A percentile compares a stretch with the other conserved stretches of the same genome.
These are phyloP conservation scores for Boletus pseudo-olivaceus DNA, from an alignment of 768 basidiomycete species.

Conservation along the genomic window DNA sequence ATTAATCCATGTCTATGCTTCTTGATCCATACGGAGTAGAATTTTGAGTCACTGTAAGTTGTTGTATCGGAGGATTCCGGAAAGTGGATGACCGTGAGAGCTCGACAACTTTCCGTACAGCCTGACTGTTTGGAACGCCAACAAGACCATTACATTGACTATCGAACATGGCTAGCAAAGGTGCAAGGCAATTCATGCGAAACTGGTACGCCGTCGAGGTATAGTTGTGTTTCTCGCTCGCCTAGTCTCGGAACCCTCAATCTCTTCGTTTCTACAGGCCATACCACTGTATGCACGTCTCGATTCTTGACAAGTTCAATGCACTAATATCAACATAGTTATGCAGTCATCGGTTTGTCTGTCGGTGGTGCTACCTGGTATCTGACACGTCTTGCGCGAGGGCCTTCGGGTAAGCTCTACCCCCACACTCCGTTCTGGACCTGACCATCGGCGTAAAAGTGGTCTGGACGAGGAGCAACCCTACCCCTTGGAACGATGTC, in stretches of 20 bases:
- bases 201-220: constrained; percentile 49
- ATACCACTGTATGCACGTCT: constrained; percentile 43
- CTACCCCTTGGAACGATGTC: constrained; percentile 85
- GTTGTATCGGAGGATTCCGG: constrained; percentile 16
- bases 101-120: too few relatives aligned
- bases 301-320: constrained; percentile 1
- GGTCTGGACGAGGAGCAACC: constrained; percentile 68
- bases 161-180: constrained; percentile 24
- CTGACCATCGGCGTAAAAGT: constrained; percentile 32
- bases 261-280: constrained; percentile 32
- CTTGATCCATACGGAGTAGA: not conserved
- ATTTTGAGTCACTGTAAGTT: too few relatives aligned
- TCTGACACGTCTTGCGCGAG: constrained; percentile 56
- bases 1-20: constrained; percentile 24
- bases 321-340: constrained; percentile 33
- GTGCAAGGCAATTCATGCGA: constrained; percentile 31
- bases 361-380: constrained; percentile 66
- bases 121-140: not conserved
- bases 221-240: not conserved
- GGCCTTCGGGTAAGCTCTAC: constrained; percentile 45
- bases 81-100: constrained; percentile 14
- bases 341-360: constrained; percentile 47
- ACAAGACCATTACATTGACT: not conserved
- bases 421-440: not conserved
- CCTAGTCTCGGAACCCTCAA: not conserved